Evolutionary conservation across 495 filamentous ascomycete species (phyloP).

Genomic region (Hypoxylon fragiforme): DNA sequence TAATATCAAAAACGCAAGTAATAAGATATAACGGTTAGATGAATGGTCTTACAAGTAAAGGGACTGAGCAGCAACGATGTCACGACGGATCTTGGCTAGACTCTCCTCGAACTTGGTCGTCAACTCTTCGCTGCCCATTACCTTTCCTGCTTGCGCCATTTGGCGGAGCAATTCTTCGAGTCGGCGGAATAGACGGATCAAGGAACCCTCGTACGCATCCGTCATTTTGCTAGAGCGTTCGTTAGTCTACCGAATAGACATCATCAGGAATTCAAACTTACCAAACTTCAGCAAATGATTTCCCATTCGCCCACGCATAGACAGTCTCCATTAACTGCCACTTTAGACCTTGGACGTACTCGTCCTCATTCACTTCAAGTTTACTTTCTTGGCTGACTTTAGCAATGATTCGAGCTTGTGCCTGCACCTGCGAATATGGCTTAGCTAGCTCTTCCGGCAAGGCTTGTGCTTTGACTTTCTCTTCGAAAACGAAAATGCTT

Average conservation of each 20-base stretch:
- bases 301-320: slow-evolving; percentile 89
- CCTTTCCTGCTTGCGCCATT: slow-evolving; percentile 94
- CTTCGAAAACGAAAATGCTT: slow-evolving; percentile 95
- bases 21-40: neutral
- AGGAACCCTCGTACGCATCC: slow-evolving; percentile 91
- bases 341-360: slow-evolving; percentile 86
- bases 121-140: slow-evolving; percentile 95
- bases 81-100: slow-evolving; percentile 80
- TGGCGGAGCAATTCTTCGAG: slow-evolving; percentile 95
- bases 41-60: slow-evolving; percentile 68
- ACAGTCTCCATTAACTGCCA: slow-evolving; percentile 96
- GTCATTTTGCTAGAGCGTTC: slow-evolving; percentile 80
- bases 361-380: slow-evolving; percentile 84
- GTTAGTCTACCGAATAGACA: slow-evolving; percentile 2
- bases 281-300: slow-evolving; percentile 94
- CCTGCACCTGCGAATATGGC: slow-evolving; percentile 81
- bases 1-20: neutral
- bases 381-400: slow-evolving; percentile 95
- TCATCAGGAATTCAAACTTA: slow-evolving; percentile 50
- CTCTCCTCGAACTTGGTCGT: slow-evolving; percentile 83
- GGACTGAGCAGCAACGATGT: slow-evolving; percentile 91
- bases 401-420: slow-evolving; percentile 80
- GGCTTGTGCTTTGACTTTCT: slow-evolving; percentile 76
- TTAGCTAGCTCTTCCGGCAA: slow-evolving; percentile 83
- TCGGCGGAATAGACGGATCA: slow-evolving; percentile 94